phyloP scores from a whole-genome alignment of 2,329 filamentous ascomycete species.

The Fusarium pseudocircinatum region DNA sequence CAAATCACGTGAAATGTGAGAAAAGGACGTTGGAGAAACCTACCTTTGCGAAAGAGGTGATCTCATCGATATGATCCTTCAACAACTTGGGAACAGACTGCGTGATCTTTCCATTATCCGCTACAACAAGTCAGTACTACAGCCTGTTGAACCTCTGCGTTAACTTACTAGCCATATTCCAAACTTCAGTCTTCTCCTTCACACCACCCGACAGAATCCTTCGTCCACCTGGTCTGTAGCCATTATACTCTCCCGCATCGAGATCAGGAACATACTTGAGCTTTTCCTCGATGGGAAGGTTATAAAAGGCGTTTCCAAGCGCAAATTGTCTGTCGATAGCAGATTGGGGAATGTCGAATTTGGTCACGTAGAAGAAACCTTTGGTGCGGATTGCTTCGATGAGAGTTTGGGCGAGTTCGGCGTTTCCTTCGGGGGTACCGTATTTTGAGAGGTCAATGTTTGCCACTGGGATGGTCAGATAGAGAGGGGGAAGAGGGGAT shows the following conservation, averaged over 20 bases:
- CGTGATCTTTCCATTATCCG: constrained; percentile 45
- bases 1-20: too few relatives aligned
- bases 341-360: constrained; percentile 68
- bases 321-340: constrained; percentile 68
- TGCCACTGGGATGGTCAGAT: constrained; percentile 37
- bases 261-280: constrained; percentile 62
- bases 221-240: constrained; percentile 61
- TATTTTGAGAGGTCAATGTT: constrained; percentile 49
- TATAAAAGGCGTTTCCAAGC: constrained; percentile 63
- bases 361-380: constrained; percentile 55
- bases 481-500: rapidly evolving
- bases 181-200: constrained; percentile 52
- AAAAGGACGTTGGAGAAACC: too few relatives aligned
- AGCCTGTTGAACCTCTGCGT: rapidly evolving
- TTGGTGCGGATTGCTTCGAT: constrained; percentile 50
- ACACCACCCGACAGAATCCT: constrained; percentile 49
- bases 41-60: constrained; percentile 33
- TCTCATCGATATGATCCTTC: constrained; percentile 10
- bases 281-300: constrained; percentile 67
- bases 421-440: constrained; percentile 46
- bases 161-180: constrained; percentile 51
- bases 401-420: constrained; percentile 41
- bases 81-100: constrained; percentile 29
- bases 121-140: constrained; percentile 1
- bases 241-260: constrained; percentile 65